phyloP scores from a whole-genome alignment of 495 filamentous ascomycete species.

The Xylaria sp. region DNA sequence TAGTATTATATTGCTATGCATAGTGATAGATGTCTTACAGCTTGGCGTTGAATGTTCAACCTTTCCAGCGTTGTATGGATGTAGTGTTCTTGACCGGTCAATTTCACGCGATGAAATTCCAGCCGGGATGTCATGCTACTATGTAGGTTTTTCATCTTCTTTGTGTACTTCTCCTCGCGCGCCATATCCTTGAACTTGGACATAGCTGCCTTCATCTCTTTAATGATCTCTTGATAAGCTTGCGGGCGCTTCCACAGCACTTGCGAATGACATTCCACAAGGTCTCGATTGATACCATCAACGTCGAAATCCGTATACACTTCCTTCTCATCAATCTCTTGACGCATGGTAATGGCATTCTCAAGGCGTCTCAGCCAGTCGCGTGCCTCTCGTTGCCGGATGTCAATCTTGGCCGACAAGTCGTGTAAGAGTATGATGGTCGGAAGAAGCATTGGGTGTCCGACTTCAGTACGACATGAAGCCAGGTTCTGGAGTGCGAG shows the following conservation, averaged over 20 bases:
- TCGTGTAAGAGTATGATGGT: conserved; percentile 61
- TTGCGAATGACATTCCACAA: conserved; percentile 64
- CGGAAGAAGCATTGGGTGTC: conserved; percentile 62
- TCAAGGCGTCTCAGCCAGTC: conserved; percentile 63
- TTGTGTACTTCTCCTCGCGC: conserved; percentile 26
- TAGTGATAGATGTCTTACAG: conserved; percentile 44
- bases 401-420: conserved; percentile 53
- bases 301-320: conserved; percentile 58
- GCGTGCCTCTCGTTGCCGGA: conserved; percentile 61
- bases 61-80: conserved; percentile 61
- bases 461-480: conserved; percentile 51
- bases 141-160: conserved; percentile 48
- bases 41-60: conserved; percentile 60
- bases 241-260: conserved; percentile 66
- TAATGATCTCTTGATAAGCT: conserved; percentile 61
- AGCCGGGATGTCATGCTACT: conserved; percentile 52
- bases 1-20: conserved; percentile 12
- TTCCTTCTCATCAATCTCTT: conserved; percentile 58
- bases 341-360: conserved; percentile 63
- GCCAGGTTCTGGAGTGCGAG: conserved; percentile 53
- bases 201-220: conserved; percentile 52
- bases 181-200: conserved; percentile 45
- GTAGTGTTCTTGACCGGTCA: conserved; percentile 64
- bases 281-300: conserved; percentile 61
- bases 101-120: conserved; percentile 62